Base-by-base conservation (phyloP, 2,329 filamentous ascomycete genomes). In the Stagonosporopsis chrysanthemi region DNA sequence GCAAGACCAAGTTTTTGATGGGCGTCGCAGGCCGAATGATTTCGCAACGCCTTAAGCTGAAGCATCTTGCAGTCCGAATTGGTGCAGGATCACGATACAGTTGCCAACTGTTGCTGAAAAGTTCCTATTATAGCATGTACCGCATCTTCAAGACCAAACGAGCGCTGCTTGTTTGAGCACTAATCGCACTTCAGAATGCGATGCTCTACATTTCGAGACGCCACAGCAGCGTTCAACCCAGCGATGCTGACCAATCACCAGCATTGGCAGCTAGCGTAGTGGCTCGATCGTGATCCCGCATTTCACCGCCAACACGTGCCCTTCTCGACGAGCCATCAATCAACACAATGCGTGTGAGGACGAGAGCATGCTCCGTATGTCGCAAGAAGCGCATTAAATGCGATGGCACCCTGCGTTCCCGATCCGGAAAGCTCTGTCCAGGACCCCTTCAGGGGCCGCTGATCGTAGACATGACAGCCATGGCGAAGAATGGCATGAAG, bases 321-420 rank as follows among this genome's bases (percentile, higher is more conserved):
- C 28, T 14, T 17, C 12, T 15, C 49, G 11, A 4, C 3, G 19
- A 8, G 15, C 7, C 12, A 11, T 17, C 14, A 11, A 8, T 26
- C 9, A 6, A 38, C 19, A 9, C 28, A 8, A 73, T 74, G 69
- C 64, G 68, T 28, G 31, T 64, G 19, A 61, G 70, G 53, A 72
- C 64, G 17, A 68, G 65, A 40, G 60, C 69, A 12, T 74, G 70
- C 44, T 65, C 60, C 6, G 51, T 49, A n/a, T 75, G 71, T 46
- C 69, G 70, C 26, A 65, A 66, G 49, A 73, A 70, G 56, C 67
- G 71, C 23, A 74, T 75, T 22, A 71, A 66, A 62, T 75, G 70
- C 60, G 72, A 74, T 47, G 68, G 63, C 12, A 72, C 68, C 4
- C 52, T 71, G 67, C 73, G 71, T 47, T 62, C 60, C n/a, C 60